phyloP scores from a whole-genome alignment of 2,329 filamentous ascomycete genomes.

The Diaporthe sp. region DNA sequence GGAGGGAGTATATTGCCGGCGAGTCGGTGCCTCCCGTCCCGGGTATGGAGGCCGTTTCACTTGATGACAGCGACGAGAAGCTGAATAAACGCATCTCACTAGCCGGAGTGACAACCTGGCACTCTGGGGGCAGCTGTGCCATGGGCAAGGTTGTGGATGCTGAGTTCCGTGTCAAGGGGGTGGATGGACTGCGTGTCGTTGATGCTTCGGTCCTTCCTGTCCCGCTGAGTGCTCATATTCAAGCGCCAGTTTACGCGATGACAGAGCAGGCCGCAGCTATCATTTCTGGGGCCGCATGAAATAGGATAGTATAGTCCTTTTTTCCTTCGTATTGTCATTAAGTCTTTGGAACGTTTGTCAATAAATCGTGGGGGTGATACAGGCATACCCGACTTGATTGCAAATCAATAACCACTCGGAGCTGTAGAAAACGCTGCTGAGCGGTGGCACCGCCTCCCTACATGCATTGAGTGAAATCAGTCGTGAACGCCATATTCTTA shows the following conservation, averaged over 20 bases:
- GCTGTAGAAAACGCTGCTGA: not conserved
- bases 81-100: constrained; percentile 46
- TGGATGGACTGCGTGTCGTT: constrained; percentile 53
- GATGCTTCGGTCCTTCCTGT: constrained; percentile 55
- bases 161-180: constrained; percentile 54
- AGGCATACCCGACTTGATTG: not conserved
- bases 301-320: not conserved
- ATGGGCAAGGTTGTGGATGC: constrained; percentile 52
- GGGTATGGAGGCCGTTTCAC: constrained; percentile 43
- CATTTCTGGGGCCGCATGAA: constrained; percentile 23
- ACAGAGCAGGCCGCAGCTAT: constrained; percentile 29
- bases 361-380: not conserved
- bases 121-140: constrained; percentile 48
- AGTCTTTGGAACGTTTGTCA: not conserved
- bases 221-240: constrained; percentile 35
- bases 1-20: constrained; percentile 47
- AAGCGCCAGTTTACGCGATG: constrained; percentile 32
- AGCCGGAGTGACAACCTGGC: constrained; percentile 44
- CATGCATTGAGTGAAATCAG: not conserved
- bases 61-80: constrained; percentile 46
- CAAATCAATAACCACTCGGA: too few species aligned
- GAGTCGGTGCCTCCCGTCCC: constrained; percentile 43
- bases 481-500: not conserved
- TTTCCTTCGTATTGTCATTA: not conserved
- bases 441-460: not conserved